Conservation (phyloP, 345 rosid species). For the Arabidopsis arenosa region DNA sequence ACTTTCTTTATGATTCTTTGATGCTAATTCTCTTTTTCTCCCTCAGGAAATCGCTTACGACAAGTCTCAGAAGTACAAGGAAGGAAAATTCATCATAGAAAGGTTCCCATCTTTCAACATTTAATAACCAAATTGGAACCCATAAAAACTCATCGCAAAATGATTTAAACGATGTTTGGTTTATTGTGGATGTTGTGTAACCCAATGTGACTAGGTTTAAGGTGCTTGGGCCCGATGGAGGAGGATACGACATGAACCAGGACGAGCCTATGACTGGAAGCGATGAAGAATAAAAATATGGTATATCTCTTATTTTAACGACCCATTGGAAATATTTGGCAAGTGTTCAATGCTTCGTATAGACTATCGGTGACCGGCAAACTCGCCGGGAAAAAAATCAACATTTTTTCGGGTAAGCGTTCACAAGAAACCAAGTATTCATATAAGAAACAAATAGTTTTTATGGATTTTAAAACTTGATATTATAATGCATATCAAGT, state of each 20-base stretch:
- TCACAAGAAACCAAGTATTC: slow-evolving; percentile 20
- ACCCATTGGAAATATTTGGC: slow-evolving; percentile 21
- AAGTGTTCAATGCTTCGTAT: slow-evolving; percentile 24
- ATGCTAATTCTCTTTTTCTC: slow-evolving; percentile 9
- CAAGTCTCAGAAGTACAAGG: slow-evolving; percentile 73
- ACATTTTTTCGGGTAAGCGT: slow-evolving; percentile 35
- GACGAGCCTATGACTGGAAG: slow-evolving; percentile 55
- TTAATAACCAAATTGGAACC: not conserved
- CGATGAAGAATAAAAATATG: slow-evolving; percentile 56
- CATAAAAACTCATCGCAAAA: not conserved
- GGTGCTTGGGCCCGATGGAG: slow-evolving; percentile 72
- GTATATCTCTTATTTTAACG: not conserved
- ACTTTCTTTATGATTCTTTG: slow-evolving; percentile 14
- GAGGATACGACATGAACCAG: slow-evolving; percentile 45
- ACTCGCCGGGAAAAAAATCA: slow-evolving; percentile 2
- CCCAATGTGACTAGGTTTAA: slow-evolving; percentile 58
- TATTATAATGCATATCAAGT: not conserved
- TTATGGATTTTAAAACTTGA: not conserved
- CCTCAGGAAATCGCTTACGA: slow-evolving; percentile 65
- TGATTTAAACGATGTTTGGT: slow-evolving; percentile 2
- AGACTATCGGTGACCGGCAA: slow-evolving; percentile 9
- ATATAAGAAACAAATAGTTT: not conserved
- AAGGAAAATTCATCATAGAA: slow-evolving; percentile 78
- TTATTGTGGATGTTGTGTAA: slow-evolving; percentile 23
- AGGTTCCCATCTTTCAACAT: slow-evolving; percentile 47